Conservation (phyloP, 441 rosid genomes). For the Gossypium laxum region DNA sequence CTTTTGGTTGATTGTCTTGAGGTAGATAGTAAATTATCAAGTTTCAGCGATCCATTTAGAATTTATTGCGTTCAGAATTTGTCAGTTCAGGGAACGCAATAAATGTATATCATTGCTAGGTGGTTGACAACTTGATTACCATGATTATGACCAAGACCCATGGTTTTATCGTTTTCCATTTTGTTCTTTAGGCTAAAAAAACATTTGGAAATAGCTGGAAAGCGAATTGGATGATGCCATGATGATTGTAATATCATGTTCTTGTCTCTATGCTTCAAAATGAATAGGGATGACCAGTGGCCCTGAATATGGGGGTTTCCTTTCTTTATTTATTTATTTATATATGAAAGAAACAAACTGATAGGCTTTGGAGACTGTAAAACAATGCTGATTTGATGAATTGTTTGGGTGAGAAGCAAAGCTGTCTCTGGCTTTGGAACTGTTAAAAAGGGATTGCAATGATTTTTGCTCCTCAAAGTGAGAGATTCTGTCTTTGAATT, state of each 20-base stretch:
- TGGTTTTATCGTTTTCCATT: no score
- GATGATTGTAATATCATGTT: background rate
- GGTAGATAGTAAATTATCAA: background rate
- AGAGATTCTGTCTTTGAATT: background rate
- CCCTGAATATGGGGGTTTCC: background rate
- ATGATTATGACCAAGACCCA: background rate
- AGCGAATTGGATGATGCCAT: background rate
- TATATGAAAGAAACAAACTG: background rate
- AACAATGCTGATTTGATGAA: background rate
- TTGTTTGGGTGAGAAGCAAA: background rate
- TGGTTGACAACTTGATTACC: background rate
- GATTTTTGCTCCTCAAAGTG: background rate
- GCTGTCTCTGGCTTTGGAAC: slow-evolving; percentile 3
- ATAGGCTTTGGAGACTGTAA: background rate
- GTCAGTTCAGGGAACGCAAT: background rate
- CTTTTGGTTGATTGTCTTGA: background rate
- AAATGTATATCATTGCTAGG: background rate
- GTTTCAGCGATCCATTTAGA: background rate
- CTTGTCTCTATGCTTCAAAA: background rate
- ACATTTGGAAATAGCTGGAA: background rate
- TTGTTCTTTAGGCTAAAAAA: background rate
- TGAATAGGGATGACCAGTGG: background rate
- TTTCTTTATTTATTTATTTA: background rate
- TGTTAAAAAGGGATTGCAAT: background rate
- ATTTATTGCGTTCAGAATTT: background rate